Evolutionary conservation across 306 rosid genomes (phyloP).

Genomic region (Acacia acuminata): DNA sequence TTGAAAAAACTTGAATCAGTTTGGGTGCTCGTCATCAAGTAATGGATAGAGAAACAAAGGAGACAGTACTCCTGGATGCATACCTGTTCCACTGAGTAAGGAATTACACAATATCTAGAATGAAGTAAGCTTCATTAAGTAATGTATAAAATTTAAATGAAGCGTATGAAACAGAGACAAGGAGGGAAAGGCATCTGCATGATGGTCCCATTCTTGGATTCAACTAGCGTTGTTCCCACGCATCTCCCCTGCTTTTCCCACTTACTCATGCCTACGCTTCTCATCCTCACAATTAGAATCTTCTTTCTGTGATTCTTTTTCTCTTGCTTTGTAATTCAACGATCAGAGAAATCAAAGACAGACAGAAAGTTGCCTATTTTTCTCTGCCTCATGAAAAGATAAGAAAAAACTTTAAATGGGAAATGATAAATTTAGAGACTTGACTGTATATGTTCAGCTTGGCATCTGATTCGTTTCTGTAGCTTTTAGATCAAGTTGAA

Average conservation of each 20-base stretch:
- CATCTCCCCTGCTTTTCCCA: constrained; percentile 28
- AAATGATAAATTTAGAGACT: neutral
- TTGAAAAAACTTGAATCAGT: too few relatives aligned
- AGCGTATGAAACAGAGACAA: neutral
- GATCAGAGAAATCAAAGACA: neutral
- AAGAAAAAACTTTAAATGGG: too few relatives aligned
- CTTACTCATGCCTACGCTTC: neutral
- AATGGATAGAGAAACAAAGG: too few relatives aligned
- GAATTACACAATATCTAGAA: neutral
- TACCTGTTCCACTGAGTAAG: too few relatives aligned
- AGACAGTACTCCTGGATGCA: too few relatives aligned
- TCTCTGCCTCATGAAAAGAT: neutral
- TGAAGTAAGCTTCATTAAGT: neutral
- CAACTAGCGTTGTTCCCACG: constrained; percentile 43
- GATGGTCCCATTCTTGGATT: constrained; percentile 8
- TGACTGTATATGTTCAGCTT: neutral
- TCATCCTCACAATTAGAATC: constrained; percentile 1
- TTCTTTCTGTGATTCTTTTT: neutral
- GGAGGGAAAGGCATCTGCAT: neutral
- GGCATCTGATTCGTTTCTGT: constrained; percentile 15
- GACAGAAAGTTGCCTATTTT: neutral
- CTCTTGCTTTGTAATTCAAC: neutral
- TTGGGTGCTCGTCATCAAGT: too few relatives aligned
- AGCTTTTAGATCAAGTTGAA: neutral
- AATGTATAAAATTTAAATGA: neutral